Evolutionary conservation across 257 asterid genomes (phyloP), one percentile per base, ranked within the genome.

Genomic region (Ilex aquifolium): DNA sequence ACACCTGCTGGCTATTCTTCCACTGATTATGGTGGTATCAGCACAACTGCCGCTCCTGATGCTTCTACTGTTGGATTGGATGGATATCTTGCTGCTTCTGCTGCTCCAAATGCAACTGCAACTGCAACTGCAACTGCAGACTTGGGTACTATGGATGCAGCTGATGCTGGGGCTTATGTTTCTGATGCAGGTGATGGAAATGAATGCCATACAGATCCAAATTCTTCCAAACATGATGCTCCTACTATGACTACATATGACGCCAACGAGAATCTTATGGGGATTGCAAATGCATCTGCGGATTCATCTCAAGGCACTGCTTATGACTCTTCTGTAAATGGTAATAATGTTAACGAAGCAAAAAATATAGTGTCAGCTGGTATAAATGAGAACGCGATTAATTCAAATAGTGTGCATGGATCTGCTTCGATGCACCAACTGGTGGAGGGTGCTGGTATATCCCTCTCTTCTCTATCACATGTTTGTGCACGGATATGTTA

Each of bases 361-460:
- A 85, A 75, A 59, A 72, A 72, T 69, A 79, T 67, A 27, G 70
- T 77, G 69, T 53, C 73, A 6, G 68, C 44, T 32, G 76, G 40
- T 71, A 65, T 66, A 64, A 44, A 73, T 51, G 91, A 78, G 67
- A 88, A 91, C 59, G 98, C 95, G 69, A 77, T 68, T 50, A 42
- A 76, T 64, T 55, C 89, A 48, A 77, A 80, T 59, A 84, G 64
- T 69, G 77, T 80, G 53, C 80, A 68, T 61, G 93, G 75, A 59
- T 68, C 88, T 73, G 80, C 86, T 74, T 76, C 78, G 56, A 60
- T 70, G 74, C 94, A 85, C 69, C 95, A 83, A 69, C 76, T 80
- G 48, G 60, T 78, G 15, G 96, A 84, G 78, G 88, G 73, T 69
- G 70, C 93, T 52, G 96, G 96, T 91, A 84, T 49, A 63, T 60